Evolutionary conservation across 176 grass and related monocot genomes (phyloP).

Genomic region (Hyparrhenia diplandra): DNA sequence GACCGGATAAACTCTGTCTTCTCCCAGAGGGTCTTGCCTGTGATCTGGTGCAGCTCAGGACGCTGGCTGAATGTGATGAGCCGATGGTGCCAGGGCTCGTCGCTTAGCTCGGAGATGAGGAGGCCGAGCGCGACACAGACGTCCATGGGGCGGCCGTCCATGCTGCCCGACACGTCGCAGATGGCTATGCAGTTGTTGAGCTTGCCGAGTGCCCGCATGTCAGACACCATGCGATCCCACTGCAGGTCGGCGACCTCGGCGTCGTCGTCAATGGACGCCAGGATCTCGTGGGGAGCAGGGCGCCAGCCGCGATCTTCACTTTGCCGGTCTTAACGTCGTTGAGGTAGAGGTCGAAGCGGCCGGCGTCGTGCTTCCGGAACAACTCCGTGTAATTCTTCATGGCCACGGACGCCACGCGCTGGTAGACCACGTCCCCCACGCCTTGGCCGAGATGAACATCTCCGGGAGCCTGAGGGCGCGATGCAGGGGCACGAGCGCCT

Average conservation of each 20-base stretch:
- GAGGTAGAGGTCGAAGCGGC: conserved; percentile 48
- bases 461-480: conserved; percentile 51
- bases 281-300: conserved; percentile 71
- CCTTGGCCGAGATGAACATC: conserved; percentile 49
- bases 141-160: conserved; percentile 38
- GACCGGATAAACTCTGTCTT: conserved; percentile 33
- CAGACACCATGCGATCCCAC: conserved; percentile 56
- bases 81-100: conserved; percentile 62
- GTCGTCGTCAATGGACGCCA: conserved; percentile 10
- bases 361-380: conserved; percentile 54
- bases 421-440: conserved; percentile 60
- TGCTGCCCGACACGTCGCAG: conserved; percentile 81
- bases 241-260: conserved; percentile 63
- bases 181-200: conserved; percentile 66
- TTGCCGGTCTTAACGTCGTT: conserved; percentile 49
- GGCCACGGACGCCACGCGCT: conserved; percentile 63
- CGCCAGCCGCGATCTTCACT: conserved; percentile 64
- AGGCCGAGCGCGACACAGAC: conserved; percentile 72
- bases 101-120: conserved; percentile 64
- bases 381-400: conserved; percentile 64
- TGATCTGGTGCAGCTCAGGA: conserved; percentile 48
- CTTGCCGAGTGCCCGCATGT: conserved; percentile 30
- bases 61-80: conserved; percentile 48
- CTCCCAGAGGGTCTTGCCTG: neutral
- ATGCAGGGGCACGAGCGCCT: conserved; percentile 23